These are phyloP conservation scores for Claviceps maximensis DNA, from an alignment of 2,329 filamentous ascomycete genomes.

Conservation along the genomic window DNA sequence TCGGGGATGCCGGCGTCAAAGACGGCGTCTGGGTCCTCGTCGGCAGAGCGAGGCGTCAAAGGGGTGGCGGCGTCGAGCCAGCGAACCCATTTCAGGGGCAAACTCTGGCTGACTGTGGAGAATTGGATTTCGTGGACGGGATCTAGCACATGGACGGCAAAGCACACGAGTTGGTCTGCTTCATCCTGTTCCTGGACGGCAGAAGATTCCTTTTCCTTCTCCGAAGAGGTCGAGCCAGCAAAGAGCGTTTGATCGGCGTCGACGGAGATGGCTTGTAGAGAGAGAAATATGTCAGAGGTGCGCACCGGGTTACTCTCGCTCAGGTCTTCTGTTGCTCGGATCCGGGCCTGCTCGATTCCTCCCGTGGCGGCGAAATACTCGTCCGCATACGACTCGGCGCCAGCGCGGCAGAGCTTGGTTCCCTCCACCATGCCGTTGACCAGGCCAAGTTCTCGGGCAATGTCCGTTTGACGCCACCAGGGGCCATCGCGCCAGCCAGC, in stretches of 20 bases:
- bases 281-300: conserved; percentile 86
- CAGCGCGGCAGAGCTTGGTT: conserved; percentile 80
- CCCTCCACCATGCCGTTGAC: conserved; percentile 75
- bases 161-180: conserved; percentile 51
- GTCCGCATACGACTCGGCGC: conserved; percentile 72
- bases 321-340: conserved; percentile 63
- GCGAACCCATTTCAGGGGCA: conserved; percentile 74
- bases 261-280: conserved; percentile 75
- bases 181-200: conserved; percentile 37
- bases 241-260: conserved; percentile 56
- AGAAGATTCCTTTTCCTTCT: conserved; percentile 42
- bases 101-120: conserved; percentile 64
- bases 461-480: conserved; percentile 73
- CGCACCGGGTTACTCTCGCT: conserved; percentile 81
- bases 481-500: conserved; percentile 85
- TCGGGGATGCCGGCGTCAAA: conserved; percentile 43
- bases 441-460: conserved; percentile 61
- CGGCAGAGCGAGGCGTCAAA: conserved; percentile 38
- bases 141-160: conserved; percentile 72
- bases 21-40: conserved; percentile 27
- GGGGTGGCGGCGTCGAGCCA: conserved; percentile 75
- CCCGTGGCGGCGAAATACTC: conserved; percentile 74
- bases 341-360: conserved; percentile 67
- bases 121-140: conserved; percentile 87
- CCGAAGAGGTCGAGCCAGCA: conserved; percentile 36